These are phyloP conservation scores for Ceratobasidium sp. DNA, from an alignment of 1,284 basidiomycete species.

Conservation along the genomic window DNA sequence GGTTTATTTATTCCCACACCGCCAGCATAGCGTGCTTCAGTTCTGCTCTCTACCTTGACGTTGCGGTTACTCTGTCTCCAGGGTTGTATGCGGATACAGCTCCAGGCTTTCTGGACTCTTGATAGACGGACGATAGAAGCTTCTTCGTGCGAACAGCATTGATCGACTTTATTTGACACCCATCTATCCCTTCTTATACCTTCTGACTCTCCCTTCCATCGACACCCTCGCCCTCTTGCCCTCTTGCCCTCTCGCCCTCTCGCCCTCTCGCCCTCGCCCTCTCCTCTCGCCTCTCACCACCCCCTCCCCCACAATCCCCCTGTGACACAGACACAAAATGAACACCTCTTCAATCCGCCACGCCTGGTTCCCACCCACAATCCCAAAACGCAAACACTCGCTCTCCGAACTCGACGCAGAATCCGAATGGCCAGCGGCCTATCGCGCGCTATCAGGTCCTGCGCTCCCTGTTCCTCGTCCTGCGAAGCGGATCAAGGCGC, in stretches of 20 bases:
- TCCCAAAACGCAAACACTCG: conserved; percentile 40
- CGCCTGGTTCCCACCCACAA: conserved; percentile 37
- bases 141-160: too few species aligned
- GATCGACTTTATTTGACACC: too few species aligned
- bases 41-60: neutral
- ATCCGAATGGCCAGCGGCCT: conserved; percentile 38
- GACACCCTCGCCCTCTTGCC: too few species aligned
- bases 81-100: neutral
- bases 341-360: conserved; percentile 27
- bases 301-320: neutral
- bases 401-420: conserved; percentile 11
- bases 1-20: conserved; percentile 44
- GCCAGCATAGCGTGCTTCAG: neutral
- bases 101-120: too few species aligned
- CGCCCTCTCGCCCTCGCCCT: neutral
- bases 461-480: neutral
- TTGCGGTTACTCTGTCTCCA: neutral
- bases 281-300: neutral
- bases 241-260: neutral
- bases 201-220: neutral
- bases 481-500: conserved; percentile 52
- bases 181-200: neutral
- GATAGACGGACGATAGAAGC: too few species aligned
- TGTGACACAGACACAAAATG: conserved; percentile 8
- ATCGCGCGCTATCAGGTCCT: conserved; percentile 14